Conservation (phyloP, 306 rosid genomes). For the Cucumis melo region DNA sequence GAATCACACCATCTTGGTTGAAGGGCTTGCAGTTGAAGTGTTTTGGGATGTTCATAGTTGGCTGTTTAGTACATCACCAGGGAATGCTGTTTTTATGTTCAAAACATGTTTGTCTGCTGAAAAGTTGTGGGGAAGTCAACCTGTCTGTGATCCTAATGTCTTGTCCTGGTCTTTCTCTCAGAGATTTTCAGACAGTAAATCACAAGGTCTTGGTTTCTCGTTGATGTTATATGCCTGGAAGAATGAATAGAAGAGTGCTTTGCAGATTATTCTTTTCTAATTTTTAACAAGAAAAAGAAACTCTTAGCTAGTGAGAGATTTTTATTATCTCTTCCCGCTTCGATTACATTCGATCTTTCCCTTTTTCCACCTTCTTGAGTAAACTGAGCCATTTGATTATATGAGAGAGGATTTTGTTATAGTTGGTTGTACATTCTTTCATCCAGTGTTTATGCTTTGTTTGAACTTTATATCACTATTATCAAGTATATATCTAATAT, state of each 20-base stretch:
- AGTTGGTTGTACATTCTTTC: constrained; percentile 44
- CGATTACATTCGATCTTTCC: constrained; percentile 28
- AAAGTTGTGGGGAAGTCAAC: constrained; percentile 53
- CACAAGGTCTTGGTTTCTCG: constrained; percentile 56
- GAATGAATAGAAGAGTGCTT: constrained; percentile 43
- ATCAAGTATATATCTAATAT: constrained; percentile 4
- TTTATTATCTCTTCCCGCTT: constrained; percentile 29
- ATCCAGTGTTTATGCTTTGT: constrained; percentile 25
- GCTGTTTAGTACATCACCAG: constrained; percentile 66
- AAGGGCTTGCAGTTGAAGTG: constrained; percentile 75
- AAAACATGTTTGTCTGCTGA: constrained; percentile 55
- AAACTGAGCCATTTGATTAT: constrained; percentile 36
- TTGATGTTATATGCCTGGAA: constrained; percentile 84
- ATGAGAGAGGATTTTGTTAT: constrained; percentile 21
- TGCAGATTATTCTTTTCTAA: constrained; percentile 19
- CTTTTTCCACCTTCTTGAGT: constrained; percentile 17
- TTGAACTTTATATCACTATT: constrained; percentile 13
- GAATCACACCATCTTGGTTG: constrained; percentile 70
- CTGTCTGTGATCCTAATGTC: constrained; percentile 42
- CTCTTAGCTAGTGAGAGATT: constrained; percentile 35
- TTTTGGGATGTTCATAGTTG: constrained; percentile 95
- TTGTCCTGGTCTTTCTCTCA: constrained; percentile 78
- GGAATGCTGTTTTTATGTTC: constrained; percentile 89
- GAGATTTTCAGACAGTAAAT: constrained; percentile 66
- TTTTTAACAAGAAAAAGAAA: constrained; percentile 35